These are phyloP conservation scores for Ophiostoma ulmi DNA, from an alignment of 2,329 filamentous ascomycete genomes.

Conservation along the genomic window DNA sequence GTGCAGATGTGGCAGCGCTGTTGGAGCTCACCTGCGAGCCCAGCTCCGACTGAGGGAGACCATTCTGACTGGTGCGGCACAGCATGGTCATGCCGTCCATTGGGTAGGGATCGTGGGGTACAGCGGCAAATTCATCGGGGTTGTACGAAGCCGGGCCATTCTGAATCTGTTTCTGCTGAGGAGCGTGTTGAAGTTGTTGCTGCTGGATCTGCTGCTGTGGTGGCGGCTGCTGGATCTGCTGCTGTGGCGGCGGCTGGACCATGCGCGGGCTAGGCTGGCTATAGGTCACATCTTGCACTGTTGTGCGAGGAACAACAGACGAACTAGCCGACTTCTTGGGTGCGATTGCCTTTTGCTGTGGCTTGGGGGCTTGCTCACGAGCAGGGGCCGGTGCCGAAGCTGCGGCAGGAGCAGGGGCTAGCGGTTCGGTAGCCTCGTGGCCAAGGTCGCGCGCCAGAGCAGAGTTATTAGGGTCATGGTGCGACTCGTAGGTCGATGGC, in stretches of 20 bases:
- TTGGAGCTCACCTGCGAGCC: slow-evolving; percentile 35
- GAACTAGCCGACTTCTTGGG: background rate
- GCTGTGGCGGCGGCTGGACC: slow-evolving; percentile 25
- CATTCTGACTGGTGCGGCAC: slow-evolving; percentile 56
- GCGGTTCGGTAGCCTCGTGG: slow-evolving; percentile 11
- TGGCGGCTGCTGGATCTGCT: slow-evolving; percentile 27
- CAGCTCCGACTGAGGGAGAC: slow-evolving; percentile 37
- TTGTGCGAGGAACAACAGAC: slow-evolving; percentile 8
- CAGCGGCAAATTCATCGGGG: slow-evolving; percentile 59
- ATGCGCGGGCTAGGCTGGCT: slow-evolving; percentile 12
- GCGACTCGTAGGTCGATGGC: slow-evolving; percentile 86
- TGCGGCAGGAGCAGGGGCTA: background rate
- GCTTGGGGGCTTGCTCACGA: background rate
- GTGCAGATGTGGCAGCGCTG: slow-evolving; percentile 52
- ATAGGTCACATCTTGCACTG: slow-evolving; percentile 10
- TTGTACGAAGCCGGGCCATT: slow-evolving; percentile 37
- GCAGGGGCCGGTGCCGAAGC: background rate
- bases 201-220: slow-evolving; percentile 1
- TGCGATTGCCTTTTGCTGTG: background rate
- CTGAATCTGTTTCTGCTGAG: slow-evolving; percentile 32
- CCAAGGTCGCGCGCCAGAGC: slow-evolving; percentile 62
- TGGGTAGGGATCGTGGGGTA: slow-evolving; percentile 55
- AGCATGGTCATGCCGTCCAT: slow-evolving; percentile 63
- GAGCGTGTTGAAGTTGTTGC: slow-evolving; percentile 30
- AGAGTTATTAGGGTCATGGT: slow-evolving; percentile 74